These are phyloP conservation scores for Aphanomyces stellatus DNA, from an alignment of 352 stramenopile genomes.

Conservation along the genomic window DNA sequence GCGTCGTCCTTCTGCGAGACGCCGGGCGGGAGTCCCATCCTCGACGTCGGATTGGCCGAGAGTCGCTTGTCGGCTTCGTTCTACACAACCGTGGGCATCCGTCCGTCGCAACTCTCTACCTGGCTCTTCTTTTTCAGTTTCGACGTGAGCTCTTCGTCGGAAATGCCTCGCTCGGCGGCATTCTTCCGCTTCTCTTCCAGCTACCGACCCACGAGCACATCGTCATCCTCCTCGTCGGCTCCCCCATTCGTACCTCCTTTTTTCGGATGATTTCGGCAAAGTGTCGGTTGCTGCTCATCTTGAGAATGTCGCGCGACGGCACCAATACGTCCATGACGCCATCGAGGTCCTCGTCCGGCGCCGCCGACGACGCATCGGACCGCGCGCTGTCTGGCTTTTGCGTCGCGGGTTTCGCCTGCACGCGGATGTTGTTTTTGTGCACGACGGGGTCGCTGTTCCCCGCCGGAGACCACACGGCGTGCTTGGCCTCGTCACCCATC, in stretches of 20 bases:
- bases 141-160: constrained; percentile 70
- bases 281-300: constrained; percentile 78
- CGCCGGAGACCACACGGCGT: constrained; percentile 48
- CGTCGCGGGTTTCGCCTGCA: constrained; percentile 29
- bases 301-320: constrained; percentile 71
- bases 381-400: constrained; percentile 42
- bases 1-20: constrained; percentile 28
- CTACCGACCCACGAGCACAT: constrained; percentile 25
- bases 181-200: constrained; percentile 63
- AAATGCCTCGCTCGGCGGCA: constrained; percentile 71
- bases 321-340: constrained; percentile 45
- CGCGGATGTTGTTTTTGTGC: constrained; percentile 74
- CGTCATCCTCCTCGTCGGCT: not conserved
- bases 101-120: constrained; percentile 20
- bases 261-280: constrained; percentile 74
- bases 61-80: constrained; percentile 51
- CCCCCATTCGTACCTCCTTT: constrained; percentile 71
- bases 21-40: constrained; percentile 29
- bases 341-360: constrained; percentile 23
- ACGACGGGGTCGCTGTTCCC: constrained; percentile 61
- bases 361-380: constrained; percentile 35
- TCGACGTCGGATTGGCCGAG: constrained; percentile 47
- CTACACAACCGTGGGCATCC: not conserved
- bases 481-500: constrained; percentile 38
- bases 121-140: constrained; percentile 72